Base-by-base conservation (phyloP, 805 yeast species). In the Cyberlindnera maclurae region DNA sequence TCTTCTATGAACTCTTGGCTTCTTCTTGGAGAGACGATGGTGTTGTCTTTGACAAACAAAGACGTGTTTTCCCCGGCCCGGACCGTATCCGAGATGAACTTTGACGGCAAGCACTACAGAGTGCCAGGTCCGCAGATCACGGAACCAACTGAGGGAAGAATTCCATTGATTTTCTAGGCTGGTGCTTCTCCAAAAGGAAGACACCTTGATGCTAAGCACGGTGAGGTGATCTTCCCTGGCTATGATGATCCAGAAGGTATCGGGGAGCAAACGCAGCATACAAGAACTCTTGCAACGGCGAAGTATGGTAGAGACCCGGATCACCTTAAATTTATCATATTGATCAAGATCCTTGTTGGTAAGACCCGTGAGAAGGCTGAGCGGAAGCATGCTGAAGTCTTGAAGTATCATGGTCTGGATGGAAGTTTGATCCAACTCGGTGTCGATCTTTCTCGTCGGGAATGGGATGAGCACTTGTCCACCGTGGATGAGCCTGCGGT, bases 1-100 rank as follows among this genome's bases (percentile, higher is more conserved):
- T 67, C 4, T 57, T 65, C 10, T 60, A 61, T 42, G 64, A 65
- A 40, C 49, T 69, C 31, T 55, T 68, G 37, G 51, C 67, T 26
- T 57, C 66, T 11, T 65, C 71, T 2, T 68, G 73, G 73, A 58
- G 66, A 42, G 72, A 67, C 40, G 73, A 67, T 34, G 64, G 60
- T 33, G 54, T 56, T 28, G 57, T 43, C 12, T 42, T 31, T 35
- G 50, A 47, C 42, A 43, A 45, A 26, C 47, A 49, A 28, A 50
- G 47, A 1, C 67, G 65, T 3, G 49, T 63, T 3, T 63, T 57
- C 40, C 52, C 69, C 3, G 65, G 66, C 30, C 71, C 71, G 4
- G 57, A 55, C 4, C 58, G 60, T 27, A 62, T 69, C 37, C 54
- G 71, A 62, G 35, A 67, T 69, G 33, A 56, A 67, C 43, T 65